Base-by-base conservation (phyloP, 1,139 yeast species). In the Blastobotrys persicus region DNA sequence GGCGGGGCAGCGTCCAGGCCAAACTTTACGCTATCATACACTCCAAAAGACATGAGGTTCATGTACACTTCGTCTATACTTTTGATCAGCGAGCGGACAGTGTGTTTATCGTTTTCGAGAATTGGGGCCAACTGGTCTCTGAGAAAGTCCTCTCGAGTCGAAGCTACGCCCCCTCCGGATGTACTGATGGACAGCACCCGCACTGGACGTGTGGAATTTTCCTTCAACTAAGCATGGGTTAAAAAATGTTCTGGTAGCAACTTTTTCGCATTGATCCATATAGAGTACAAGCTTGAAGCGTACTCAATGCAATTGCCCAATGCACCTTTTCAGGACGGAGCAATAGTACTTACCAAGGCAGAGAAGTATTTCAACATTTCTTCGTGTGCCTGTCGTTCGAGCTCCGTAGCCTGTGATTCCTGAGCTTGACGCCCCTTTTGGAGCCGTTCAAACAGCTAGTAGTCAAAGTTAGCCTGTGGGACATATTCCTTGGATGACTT, bases 71-170 rank as follows among this genome's bases (percentile, higher is more conserved):
- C 55, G 39, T 67, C 71, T 11, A 71, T 53, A 3, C 60, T 59
- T 12, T 51, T 54, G 13, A 70, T 55, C 14, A 69, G 56, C 32
- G 60, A 56, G 14, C 57, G 57, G 33, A 70, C 51, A 12, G 66
- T 60, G 35, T 45, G 48, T 20, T 58, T 60, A 28, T 44, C 42
- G 3, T 66, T 59, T 11, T 67, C 61, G 33, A 82, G 66, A 45
- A 85, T 64, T 1, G 88, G 86, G 17, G 65, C 63, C 35, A 86
- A 66, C 58, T 85, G 92, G 3, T 70, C 62, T 23, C 69, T 64
- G 5, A 85, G 63, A 58, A 85, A 83, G 0, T 70, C 46, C 46
- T 75, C 74, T 32, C 91, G 20, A 3, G 50, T 41, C 2, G 31
- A 23, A 2, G 70, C 55, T 76, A 78, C 16, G 69, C 68, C 45